phyloP scores from a whole-genome alignment of 441 rosid genomes.

The Populus tomentosa region DNA sequence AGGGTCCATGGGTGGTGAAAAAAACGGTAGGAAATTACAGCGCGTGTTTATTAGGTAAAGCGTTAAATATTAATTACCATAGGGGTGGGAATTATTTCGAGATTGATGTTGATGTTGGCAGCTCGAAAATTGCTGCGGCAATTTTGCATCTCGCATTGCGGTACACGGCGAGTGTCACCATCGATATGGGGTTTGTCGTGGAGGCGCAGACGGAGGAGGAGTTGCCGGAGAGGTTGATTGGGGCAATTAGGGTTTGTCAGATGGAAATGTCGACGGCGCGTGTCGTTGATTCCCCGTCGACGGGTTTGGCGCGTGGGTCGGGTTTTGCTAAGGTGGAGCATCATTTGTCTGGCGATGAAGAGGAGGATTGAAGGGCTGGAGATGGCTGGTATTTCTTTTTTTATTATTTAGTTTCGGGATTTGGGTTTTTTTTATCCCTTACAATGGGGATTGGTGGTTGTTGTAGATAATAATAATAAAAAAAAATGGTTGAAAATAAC shows the following conservation, averaged over 20 bases:
- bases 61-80: slow-evolving; percentile 54
- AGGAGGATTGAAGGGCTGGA: slow-evolving; percentile 3
- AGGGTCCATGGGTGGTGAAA: slow-evolving; percentile 81
- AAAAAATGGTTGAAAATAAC: background rate
- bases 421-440: background rate
- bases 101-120: slow-evolving; percentile 69
- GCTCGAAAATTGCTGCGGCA: slow-evolving; percentile 53
- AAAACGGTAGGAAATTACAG: slow-evolving; percentile 65
- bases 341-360: slow-evolving; percentile 36
- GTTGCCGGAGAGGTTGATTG: slow-evolving; percentile 75
- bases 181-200: slow-evolving; percentile 70
- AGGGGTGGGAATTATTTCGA: slow-evolving; percentile 70
- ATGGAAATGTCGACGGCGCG: slow-evolving; percentile 76
- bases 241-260: slow-evolving; percentile 65
- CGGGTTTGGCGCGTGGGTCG: slow-evolving; percentile 26
- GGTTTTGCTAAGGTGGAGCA: slow-evolving; percentile 67
- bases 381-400: background rate
- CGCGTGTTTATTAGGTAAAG: slow-evolving; percentile 63
- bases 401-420: background rate
- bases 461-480: background rate
- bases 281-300: slow-evolving; percentile 32
- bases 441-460: background rate
- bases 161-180: slow-evolving; percentile 43
- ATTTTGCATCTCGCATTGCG: slow-evolving; percentile 48
- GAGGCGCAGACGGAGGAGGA: slow-evolving; percentile 69